Evolutionary conservation across 202 grass and related monocot species (phyloP).

Genomic region (Schoenoplectus tabernaemontani): DNA sequence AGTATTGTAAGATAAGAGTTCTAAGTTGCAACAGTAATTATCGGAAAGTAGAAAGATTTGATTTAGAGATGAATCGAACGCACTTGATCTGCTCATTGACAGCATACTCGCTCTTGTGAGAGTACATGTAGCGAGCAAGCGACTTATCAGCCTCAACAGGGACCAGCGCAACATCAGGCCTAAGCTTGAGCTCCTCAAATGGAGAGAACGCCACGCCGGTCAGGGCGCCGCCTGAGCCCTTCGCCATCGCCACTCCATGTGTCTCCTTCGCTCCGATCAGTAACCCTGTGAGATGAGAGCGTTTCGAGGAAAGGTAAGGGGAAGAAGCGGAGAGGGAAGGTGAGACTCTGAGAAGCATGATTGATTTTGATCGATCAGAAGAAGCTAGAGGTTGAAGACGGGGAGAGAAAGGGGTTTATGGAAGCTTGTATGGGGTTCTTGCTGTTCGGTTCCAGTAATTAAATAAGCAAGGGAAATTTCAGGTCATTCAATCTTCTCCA

Average conservation of each 20-base stretch:
- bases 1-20: not conserved
- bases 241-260: slow-evolving; percentile 13
- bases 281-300: not conserved
- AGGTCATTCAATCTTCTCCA: not conserved
- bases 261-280: not conserved
- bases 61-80: not conserved
- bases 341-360: slow-evolving; percentile 1
- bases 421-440: not conserved
- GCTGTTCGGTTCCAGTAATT: not conserved
- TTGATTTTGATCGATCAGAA: not conserved
- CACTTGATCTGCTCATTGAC: slow-evolving; percentile 46
- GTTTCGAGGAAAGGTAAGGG: not conserved
- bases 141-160: slow-evolving; percentile 26
- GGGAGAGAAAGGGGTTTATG: slow-evolving; percentile 18
- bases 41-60: not conserved
- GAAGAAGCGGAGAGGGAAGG: no score
- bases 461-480: not conserved
- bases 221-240: slow-evolving; percentile 1
- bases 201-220: slow-evolving; percentile 34
- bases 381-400: no score
- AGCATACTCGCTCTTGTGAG: slow-evolving; percentile 28
- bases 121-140: slow-evolving; percentile 40
- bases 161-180: slow-evolving; percentile 12
- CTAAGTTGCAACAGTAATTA: no score
- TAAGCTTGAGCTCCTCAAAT: slow-evolving; percentile 37